A percentile compares a stretch with the other conserved stretches of the same genome.
Conservation (phyloP, 2,329 filamentous ascomycete genomes). For the Pseudogymnoascus verrucosus region DNA sequence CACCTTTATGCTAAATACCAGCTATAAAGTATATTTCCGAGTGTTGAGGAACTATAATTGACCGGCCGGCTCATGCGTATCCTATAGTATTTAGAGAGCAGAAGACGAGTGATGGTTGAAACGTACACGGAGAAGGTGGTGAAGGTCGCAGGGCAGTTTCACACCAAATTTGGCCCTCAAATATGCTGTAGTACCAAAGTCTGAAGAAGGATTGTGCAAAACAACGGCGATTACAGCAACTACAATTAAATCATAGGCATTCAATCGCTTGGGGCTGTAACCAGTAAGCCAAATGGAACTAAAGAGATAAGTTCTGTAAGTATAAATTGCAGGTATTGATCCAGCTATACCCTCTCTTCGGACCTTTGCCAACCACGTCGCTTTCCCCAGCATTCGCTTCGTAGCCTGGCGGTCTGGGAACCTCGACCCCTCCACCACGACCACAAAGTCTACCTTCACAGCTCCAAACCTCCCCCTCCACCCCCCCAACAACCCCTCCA, state of each 20-base stretch:
- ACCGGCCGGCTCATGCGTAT: background rate
- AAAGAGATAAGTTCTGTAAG: background rate
- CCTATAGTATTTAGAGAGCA: background rate
- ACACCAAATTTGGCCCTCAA: too few species aligned
- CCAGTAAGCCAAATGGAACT: background rate
- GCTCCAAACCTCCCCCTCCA: constrained; percentile 5
- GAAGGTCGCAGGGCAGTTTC: too few species aligned
- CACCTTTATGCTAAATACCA: background rate
- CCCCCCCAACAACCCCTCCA: background rate
- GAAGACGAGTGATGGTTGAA: background rate
- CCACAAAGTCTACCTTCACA: background rate
- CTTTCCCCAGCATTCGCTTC: background rate
- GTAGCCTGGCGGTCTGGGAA: constrained; percentile 9
- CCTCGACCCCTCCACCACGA: constrained; percentile 18
- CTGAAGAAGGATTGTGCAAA: too few species aligned
- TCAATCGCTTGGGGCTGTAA: background rate
- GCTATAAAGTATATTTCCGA: background rate
- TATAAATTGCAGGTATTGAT: background rate
- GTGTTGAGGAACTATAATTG: background rate
- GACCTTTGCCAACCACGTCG: background rate
- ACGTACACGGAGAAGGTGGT: background rate
- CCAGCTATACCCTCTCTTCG: background rate
- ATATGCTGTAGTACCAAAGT: too few species aligned
- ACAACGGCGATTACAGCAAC: background rate
- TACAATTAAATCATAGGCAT: background rate